Conservation (phyloP, 2,329 filamentous ascomycete species). For the Fusarium xyrophilum region DNA sequence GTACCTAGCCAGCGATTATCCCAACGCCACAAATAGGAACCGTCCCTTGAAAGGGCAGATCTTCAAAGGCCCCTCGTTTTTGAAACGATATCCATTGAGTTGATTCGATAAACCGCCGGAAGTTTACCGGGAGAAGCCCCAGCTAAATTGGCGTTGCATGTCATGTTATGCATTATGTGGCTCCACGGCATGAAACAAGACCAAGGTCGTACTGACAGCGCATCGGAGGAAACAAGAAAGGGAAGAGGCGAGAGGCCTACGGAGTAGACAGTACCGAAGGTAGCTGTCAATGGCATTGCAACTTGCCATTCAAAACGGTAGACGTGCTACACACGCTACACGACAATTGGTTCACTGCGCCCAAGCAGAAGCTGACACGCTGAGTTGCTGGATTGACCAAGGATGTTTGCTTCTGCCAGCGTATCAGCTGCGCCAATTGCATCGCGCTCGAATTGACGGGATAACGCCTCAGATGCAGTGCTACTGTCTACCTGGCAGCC, state of each 20-base stretch:
- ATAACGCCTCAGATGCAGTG: slow-evolving; percentile 7
- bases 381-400: not conserved
- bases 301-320: slow-evolving; percentile 1
- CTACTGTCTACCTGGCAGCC: slow-evolving; percentile 7
- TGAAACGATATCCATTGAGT: slow-evolving; percentile 25
- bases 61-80: slow-evolving; percentile 3
- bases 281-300: slow-evolving; percentile 1
- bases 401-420: not conserved
- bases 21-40: slow-evolving; percentile 1
- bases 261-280: not conserved
- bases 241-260: not conserved
- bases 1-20: not conserved
- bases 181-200: slow-evolving; percentile 36
- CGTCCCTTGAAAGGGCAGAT: not conserved
- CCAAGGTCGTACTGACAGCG: slow-evolving; percentile 39
- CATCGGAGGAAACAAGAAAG: slow-evolving; percentile 25
- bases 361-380: slow-evolving; percentile 33
- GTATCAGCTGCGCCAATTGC: slow-evolving; percentile 22
- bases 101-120: not conserved
- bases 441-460: slow-evolving; percentile 23
- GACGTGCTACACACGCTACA: not conserved
- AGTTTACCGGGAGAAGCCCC: slow-evolving; percentile 5
- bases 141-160: slow-evolving; percentile 34
- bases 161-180: slow-evolving; percentile 37
- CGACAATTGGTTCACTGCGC: not conserved